phyloP scores from a whole-genome alignment of 1,284 basidiomycete species.

The Laetiporus sulphureus region DNA sequence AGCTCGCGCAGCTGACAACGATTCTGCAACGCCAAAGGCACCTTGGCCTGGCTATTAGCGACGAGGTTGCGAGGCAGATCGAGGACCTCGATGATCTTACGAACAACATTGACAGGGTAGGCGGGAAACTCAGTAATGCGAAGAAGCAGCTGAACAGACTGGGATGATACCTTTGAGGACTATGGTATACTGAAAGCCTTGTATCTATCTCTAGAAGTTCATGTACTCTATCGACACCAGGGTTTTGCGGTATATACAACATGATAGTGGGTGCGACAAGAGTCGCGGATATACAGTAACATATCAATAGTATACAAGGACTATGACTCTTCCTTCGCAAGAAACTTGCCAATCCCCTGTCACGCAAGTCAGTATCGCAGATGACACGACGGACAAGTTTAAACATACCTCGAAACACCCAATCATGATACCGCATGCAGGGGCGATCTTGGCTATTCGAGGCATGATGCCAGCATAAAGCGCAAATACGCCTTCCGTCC shows the following conservation, averaged over 20 bases:
- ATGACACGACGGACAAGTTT: not conserved
- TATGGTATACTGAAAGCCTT: too few species aligned
- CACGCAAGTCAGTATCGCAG: not conserved
- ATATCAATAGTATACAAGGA: constrained; percentile 12
- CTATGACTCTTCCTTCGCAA: constrained; percentile 30
- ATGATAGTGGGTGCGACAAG: too few species aligned
- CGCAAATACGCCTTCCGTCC: constrained; percentile 72
- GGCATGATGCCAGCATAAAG: constrained; percentile 86
- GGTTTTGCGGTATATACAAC: too few species aligned
- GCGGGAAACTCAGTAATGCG: constrained; percentile 70
- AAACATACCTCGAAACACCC: constrained; percentile 81
- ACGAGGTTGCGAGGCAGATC: constrained; percentile 81
- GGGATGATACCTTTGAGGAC: constrained; percentile 39
- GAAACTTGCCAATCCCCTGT: constrained; percentile 49
- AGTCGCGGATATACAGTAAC: constrained; percentile 8
- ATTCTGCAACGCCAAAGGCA: constrained; percentile 83
- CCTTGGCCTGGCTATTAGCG: constrained; percentile 82
- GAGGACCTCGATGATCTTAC: constrained; percentile 81
- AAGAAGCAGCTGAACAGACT: constrained; percentile 79
- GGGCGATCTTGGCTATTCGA: constrained; percentile 92
- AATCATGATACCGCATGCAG: constrained; percentile 99
- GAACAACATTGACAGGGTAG: constrained; percentile 67
- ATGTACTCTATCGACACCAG: too few species aligned
- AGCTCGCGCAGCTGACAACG: constrained; percentile 73
- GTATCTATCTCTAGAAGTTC: too few species aligned